A percentile compares a stretch with the other conserved stretches of the same genome.
These are phyloP conservation scores for Nakaseomyces sp. DNA, from an alignment of 1,139 yeast species.

Conservation along the genomic window DNA sequence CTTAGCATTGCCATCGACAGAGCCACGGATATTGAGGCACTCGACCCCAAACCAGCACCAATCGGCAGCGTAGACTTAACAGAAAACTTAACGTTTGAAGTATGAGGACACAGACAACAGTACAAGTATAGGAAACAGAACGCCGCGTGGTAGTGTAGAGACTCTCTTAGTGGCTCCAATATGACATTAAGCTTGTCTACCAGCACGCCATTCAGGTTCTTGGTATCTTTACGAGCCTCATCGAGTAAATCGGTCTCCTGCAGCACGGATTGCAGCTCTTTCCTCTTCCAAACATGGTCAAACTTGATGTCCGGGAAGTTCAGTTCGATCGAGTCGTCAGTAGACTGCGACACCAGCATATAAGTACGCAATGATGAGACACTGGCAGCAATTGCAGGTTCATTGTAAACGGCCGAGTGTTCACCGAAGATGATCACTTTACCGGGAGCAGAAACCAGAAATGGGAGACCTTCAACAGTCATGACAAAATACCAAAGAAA, in stretches of 20 bases:
- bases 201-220: conserved; percentile 48
- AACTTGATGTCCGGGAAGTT: conserved; percentile 80
- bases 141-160: conserved; percentile 73
- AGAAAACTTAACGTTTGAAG: conserved; percentile 49
- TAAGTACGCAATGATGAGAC: conserved; percentile 49
- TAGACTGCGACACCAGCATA: conserved; percentile 45
- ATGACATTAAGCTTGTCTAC: conserved; percentile 12
- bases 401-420: conserved; percentile 89
- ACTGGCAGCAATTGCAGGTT: conserved; percentile 39
- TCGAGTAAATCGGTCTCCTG: conserved; percentile 6
- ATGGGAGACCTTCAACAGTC: conserved; percentile 34
- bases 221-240: conserved; percentile 14
- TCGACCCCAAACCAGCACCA: conserved; percentile 95
- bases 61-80: conserved; percentile 83
- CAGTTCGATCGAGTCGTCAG: conserved; percentile 40
- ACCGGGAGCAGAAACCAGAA: conserved; percentile 89
- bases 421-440: conserved; percentile 94
- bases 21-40: conserved; percentile 86
- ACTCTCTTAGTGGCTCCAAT: conserved; percentile 40
- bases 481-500: background rate
- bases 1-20: conserved; percentile 65
- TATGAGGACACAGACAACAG: conserved; percentile 45
- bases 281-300: conserved; percentile 46
- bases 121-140: conserved; percentile 76
- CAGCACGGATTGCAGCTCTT: conserved; percentile 12